Evolutionary conservation across 352 stramenopile species (phyloP).

Genomic region (Halophytophthora polymorphica): DNA sequence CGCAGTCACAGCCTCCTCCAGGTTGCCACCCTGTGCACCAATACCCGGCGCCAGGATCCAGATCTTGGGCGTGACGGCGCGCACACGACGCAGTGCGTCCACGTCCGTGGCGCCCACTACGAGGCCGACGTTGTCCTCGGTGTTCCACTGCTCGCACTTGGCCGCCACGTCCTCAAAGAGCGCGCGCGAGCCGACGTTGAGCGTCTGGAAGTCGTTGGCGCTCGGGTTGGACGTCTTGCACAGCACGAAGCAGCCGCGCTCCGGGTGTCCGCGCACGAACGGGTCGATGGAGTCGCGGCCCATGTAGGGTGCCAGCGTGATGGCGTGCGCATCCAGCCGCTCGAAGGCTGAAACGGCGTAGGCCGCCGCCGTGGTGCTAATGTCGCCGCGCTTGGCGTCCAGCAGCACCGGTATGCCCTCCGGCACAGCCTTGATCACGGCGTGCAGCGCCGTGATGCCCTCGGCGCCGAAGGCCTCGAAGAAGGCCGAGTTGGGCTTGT

Average conservation of each 20-base stretch:
- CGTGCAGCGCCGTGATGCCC: slow-evolving; percentile 87
- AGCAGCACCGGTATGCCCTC: slow-evolving; percentile 94
- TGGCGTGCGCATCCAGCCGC: slow-evolving; percentile 90
- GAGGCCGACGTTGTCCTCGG: slow-evolving; percentile 91
- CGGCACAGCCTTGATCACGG: slow-evolving; percentile 89
- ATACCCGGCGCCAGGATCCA: slow-evolving; percentile 98
- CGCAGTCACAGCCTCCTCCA: slow-evolving; percentile 86
- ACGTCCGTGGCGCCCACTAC: slow-evolving; percentile 98
- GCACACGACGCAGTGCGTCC: slow-evolving; percentile 87
- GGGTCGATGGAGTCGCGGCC: slow-evolving; percentile 96
- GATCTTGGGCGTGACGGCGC: slow-evolving; percentile 78
- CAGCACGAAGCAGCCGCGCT: slow-evolving; percentile 94
- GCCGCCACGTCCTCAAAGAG: slow-evolving; percentile 91
- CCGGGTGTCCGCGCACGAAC: slow-evolving; percentile 90
- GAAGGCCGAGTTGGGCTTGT: slow-evolving; percentile 99
- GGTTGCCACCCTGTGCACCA: slow-evolving; percentile 90
- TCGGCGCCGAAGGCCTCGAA: slow-evolving; percentile 93
- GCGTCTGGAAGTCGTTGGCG: slow-evolving; percentile 95
- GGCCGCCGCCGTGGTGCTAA: slow-evolving; percentile 95
- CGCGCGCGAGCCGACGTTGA: slow-evolving; percentile 42
- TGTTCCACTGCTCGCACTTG: slow-evolving; percentile 89
- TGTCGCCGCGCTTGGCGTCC: slow-evolving; percentile 98
- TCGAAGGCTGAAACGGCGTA: slow-evolving; percentile 96
- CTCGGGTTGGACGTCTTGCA: slow-evolving; percentile 99
- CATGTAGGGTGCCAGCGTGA: slow-evolving; percentile 99